Evolutionary conservation across 257 asterid species (phyloP), one percentile per base, ranked within the genome.

Genomic region (Lavandula angustifolia): DNA sequence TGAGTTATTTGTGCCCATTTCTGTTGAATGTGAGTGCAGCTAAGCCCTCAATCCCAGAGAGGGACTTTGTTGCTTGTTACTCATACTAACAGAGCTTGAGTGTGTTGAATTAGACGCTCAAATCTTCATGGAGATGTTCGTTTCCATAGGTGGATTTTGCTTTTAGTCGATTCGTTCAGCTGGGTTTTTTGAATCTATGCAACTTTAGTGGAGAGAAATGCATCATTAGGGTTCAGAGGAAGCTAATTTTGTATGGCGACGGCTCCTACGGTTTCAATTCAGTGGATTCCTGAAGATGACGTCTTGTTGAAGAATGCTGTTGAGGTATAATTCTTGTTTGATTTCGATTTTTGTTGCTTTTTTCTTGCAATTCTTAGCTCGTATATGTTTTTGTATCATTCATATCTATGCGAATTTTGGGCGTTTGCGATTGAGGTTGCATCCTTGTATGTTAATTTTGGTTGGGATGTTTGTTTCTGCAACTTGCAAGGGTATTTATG

Each of bases 241-340:
- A 53, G 52, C 64, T 55, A 54, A 56, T 22, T 73, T 70, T 12
- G 48, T 69, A 88, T 88, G 95, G 85, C 84, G 38, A 74, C 70
- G 52, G 68, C 79, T 71, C 60, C 75, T 73, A 67, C 82, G 63
- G 80, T 49, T 54, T 54, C 83, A 34, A n/a, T 66, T 66, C 64
- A 65, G 55, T 92, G 96, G 98, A 77, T 78, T 60, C 86, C 96
- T 29, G 95, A 89, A 68, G 98, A 92, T 54, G 96, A 92, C 82
- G 79, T 92, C 62, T 72, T 89, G 76, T 64, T 92, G 75, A 92
- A 86, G 81, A 87, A 81, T 72, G 87, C 96, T 11, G 81, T 85
- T 13, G 96, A 92, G 98, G 98, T 91, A 74, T 22, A 66, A 66
- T 54, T 62, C 44, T 3, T 3, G 10, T 7, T 51, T 27, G 22